A percentile compares a stretch with the other conserved stretches of the same genome.
These are phyloP conservation scores for Trichothecium sympodiale DNA, from an alignment of 2,329 filamentous ascomycete species.

Conservation along the genomic window DNA sequence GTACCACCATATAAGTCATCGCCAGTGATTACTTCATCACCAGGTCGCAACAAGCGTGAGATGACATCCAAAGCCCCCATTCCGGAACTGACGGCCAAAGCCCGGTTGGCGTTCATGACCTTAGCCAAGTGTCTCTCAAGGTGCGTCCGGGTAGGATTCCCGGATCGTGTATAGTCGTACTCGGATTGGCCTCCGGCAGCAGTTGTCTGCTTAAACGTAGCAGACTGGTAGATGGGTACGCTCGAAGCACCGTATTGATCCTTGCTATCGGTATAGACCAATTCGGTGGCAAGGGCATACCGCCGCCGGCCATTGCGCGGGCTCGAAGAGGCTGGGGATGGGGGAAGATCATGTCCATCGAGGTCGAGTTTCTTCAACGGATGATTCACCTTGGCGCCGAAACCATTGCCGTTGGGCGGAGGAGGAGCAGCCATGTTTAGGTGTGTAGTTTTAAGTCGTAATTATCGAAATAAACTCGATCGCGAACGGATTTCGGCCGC, in stretches of 20 bases:
- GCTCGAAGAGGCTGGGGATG: constrained; percentile 86
- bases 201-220: constrained; percentile 91
- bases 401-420: constrained; percentile 11
- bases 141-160: constrained; percentile 92
- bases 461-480: no score
- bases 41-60: constrained; percentile 76
- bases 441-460: no score
- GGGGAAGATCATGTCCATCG: constrained; percentile 75
- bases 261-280: constrained; percentile 91
- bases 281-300: constrained; percentile 89
- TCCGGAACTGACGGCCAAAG: constrained; percentile 86
- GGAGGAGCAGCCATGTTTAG: constrained; percentile 15
- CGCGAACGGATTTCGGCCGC: no score
- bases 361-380: constrained; percentile 55
- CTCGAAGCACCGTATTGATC: constrained; percentile 97
- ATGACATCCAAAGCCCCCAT: constrained; percentile 98
- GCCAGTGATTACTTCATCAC: constrained; percentile 93
- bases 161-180: constrained; percentile 97
- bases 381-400: constrained; percentile 22
- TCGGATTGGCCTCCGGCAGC: constrained; percentile 68
- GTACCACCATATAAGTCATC: constrained; percentile 96
- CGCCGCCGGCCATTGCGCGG: constrained; percentile 70
- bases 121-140: constrained; percentile 95
- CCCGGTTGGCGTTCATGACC: constrained; percentile 92
- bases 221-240: constrained; percentile 95